Percentiles rank a stretch among this genome's conserved stretches.
phyloP scores from a whole-genome alignment of 805 yeast genomes.

The Myxozyma geophila region DNA sequence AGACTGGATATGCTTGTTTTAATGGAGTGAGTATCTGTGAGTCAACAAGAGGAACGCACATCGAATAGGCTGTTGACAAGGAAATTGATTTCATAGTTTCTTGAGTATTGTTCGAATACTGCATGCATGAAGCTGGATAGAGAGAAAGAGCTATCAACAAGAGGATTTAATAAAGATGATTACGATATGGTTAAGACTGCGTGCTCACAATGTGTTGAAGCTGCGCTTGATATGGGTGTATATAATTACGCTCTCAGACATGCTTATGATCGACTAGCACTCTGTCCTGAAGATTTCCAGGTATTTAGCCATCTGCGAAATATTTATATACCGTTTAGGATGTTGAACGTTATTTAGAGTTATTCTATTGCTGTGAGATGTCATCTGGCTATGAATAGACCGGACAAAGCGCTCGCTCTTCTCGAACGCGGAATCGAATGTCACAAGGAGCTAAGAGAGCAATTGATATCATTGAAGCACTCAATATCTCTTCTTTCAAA shows the following conservation, averaged over 20 bases:
- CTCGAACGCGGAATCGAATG: not conserved
- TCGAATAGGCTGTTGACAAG: not conserved
- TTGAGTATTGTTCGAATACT: not conserved
- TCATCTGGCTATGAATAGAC: constrained; percentile 1
- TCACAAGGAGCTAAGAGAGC: not conserved
- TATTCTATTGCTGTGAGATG: constrained; percentile 1
- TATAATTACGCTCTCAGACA: constrained; percentile 2
- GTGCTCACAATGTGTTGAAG: not conserved
- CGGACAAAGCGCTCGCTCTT: not conserved
- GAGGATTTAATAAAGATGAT: not conserved
- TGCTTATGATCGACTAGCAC: constrained; percentile 3
- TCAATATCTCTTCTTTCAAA: not conserved
- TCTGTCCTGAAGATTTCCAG: not conserved
- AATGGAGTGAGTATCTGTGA: not conserved
- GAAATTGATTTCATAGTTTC: not conserved
- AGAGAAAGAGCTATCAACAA: not conserved
- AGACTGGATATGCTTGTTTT: not conserved
- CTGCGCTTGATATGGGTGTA: not conserved
- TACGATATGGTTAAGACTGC: not conserved
- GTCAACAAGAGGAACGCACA: too few relatives aligned
- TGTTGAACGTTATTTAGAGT: not conserved
- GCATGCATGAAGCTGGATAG: not conserved
- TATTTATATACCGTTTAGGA: not conserved
- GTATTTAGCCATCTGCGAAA: not conserved
- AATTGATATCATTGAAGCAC: not conserved